Conservation (phyloP, 179 eudicot species). For the Beta lomatogona region DNA sequence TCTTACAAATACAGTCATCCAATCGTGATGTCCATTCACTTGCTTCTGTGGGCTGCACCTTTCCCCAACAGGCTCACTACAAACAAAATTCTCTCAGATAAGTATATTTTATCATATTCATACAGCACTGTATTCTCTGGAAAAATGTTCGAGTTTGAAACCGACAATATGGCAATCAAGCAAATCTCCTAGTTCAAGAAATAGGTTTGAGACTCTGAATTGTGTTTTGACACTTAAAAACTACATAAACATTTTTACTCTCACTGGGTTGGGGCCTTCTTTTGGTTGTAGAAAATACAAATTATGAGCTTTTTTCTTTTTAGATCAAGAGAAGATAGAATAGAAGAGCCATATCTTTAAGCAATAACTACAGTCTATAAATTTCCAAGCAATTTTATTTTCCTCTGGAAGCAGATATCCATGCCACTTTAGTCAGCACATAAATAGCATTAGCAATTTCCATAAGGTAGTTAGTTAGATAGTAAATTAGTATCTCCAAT, state of each 20-base stretch:
- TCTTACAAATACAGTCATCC: slow-evolving; percentile 83
- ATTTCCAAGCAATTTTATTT: too few relatives aligned
- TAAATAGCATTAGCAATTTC: background rate
- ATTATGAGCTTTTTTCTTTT: background rate
- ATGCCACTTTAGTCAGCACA: background rate
- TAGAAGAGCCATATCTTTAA: background rate
- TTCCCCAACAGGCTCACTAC: slow-evolving; percentile 76
- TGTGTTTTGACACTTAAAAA: background rate
- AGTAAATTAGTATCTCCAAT: background rate
- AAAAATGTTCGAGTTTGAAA: background rate
- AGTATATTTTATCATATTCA: slow-evolving; percentile 1
- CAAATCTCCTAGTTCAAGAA: background rate
- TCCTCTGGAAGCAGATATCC: background rate
- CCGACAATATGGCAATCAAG: background rate
- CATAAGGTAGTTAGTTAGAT: background rate
- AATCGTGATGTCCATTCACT: slow-evolving; percentile 49
- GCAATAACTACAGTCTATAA: background rate
- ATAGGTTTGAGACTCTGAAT: background rate
- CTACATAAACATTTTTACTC: background rate
- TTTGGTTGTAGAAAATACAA: background rate
- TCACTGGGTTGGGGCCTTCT: background rate
- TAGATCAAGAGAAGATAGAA: background rate
- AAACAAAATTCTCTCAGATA: slow-evolving; percentile 22
- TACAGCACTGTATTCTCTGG: background rate
- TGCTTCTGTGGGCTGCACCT: slow-evolving; percentile 74